phyloP scores from a whole-genome alignment of 2,329 filamentous ascomycete species.

The Microcera coccophila region DNA sequence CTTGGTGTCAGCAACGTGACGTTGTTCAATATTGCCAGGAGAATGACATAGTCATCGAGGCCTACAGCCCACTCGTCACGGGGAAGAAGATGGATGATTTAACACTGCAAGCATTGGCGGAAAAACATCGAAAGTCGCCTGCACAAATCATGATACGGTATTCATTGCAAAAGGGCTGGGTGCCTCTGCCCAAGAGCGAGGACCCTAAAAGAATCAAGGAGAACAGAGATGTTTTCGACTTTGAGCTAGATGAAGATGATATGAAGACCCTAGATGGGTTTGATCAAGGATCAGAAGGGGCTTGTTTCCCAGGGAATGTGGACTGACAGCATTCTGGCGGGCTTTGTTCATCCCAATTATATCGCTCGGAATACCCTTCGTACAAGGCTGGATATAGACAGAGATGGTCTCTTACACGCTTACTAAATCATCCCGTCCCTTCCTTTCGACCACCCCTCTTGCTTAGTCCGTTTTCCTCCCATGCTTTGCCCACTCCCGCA shows the following conservation, averaged over 20 bases:
- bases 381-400: conserved; percentile 3
- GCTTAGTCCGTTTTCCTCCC: conserved; percentile 16
- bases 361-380: conserved; percentile 5
- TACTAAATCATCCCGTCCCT: conserved; percentile 1
- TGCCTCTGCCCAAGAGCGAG: conserved; percentile 65
- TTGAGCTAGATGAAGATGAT: conserved; percentile 54
- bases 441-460: not conserved
- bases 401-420: not conserved
- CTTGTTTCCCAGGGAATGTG: conserved; percentile 31
- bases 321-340: conserved; percentile 6
- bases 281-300: conserved; percentile 27
- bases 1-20: conserved; percentile 58
- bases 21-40: conserved; percentile 62
- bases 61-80: conserved; percentile 37
- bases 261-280: conserved; percentile 42
- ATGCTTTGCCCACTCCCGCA: conserved; percentile 71
- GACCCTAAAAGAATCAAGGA: conserved; percentile 54
- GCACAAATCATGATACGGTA: conserved; percentile 67
- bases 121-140: conserved; percentile 57
- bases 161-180: conserved; percentile 65
- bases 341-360: too few relatives aligned
- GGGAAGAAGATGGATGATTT: conserved; percentile 45
- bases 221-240: conserved; percentile 60
- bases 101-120: conserved; percentile 52
- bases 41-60: conserved; percentile 60